Conservation (phyloP, 2,329 filamentous ascomycete species). For the Cryphonectria japonica region DNA sequence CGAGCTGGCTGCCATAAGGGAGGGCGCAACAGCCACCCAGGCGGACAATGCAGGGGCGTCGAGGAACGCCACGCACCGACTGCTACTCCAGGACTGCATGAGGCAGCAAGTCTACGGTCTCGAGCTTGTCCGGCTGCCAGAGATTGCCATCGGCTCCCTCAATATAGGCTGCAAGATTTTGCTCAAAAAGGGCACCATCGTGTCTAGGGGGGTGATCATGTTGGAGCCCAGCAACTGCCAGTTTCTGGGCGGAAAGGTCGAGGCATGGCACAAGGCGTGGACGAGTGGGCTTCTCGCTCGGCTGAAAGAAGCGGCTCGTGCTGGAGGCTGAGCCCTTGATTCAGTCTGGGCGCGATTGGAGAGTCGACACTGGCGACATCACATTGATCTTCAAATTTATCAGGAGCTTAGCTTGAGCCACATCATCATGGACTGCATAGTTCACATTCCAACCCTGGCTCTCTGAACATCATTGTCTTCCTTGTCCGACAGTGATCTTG, state of each 20-base stretch:
- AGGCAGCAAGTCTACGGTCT: constrained; percentile 73
- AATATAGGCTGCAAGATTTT: constrained; percentile 82
- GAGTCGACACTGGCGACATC: neutral
- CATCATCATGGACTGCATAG: neutral
- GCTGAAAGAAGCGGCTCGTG: constrained; percentile 64
- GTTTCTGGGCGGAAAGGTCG: constrained; percentile 88
- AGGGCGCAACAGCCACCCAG: constrained; percentile 6
- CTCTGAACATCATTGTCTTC: neutral
- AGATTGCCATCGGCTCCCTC: constrained; percentile 66
- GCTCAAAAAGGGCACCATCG: constrained; percentile 64
- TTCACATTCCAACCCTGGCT: neutral
- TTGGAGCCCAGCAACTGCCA: constrained; percentile 70
- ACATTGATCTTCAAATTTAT: neutral
- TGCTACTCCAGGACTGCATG: constrained; percentile 79
- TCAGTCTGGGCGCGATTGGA: neutral
- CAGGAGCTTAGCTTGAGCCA: neutral
- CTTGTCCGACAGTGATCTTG: neutral
- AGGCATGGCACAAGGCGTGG: constrained; percentile 80
- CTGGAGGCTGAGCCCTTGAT: constrained; percentile 30
- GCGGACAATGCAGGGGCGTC: constrained; percentile 30
- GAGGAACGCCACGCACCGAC: constrained; percentile 69
- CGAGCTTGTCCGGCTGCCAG: constrained; percentile 69
- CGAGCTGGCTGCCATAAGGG: constrained; percentile 43
- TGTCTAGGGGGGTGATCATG: constrained; percentile 78
- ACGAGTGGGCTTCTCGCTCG: constrained; percentile 69